Evolutionary conservation across 768 basidiomycete species (phyloP), one percentile per base, ranked within the genome.

Genomic region (Amanita polypyramis): DNA sequence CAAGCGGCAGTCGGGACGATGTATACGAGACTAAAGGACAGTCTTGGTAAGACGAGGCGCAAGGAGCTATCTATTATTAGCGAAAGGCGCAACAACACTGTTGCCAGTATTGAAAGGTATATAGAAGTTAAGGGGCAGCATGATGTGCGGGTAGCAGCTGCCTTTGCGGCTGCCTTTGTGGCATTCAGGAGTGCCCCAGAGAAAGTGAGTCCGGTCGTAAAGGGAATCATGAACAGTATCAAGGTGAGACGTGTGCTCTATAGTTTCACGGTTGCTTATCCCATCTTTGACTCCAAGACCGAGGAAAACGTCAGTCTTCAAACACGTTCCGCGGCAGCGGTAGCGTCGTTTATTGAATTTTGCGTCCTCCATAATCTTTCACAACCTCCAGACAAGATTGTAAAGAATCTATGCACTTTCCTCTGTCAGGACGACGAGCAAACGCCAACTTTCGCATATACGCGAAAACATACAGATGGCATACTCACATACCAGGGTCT

Each of bases 361-460:
- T 96, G 91, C 62, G 74, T 80, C 2, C 69, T 70, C 57, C 80
- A 77, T 60, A 75, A 79, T 38, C 79, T 91, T 42, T 62, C 74
- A 27, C 90, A 93, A 58, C 93, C 95, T 2, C 85, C 87, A 1
- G 90, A 93, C 57, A 99, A 99, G 71, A 90, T 99, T 49, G 81
- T 98, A 53, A 92, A 91, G 68, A 99, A 99, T 60, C 77, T 98
- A 6, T 95, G 91, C 68, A 93, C 90, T 0, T 98, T 98, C 66
- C 70, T 98, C 4, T 98, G 95, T 59, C 89, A 92, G 57, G 96
- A 99, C 61, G 73, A 77, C 6, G 81, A 85, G 35, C 77, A 85
- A 46, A 96, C 93, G 0, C 96, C 96, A 2, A 83, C 95, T 1
- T 98, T 98, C 60, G 74, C 82, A 1, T 76, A 74, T 56, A 69